Percentiles rank a stretch among this genome's conserved stretches.
Evolutionary conservation across 2,329 filamentous ascomycete species (phyloP).

Genomic region (Xylaria sp.): DNA sequence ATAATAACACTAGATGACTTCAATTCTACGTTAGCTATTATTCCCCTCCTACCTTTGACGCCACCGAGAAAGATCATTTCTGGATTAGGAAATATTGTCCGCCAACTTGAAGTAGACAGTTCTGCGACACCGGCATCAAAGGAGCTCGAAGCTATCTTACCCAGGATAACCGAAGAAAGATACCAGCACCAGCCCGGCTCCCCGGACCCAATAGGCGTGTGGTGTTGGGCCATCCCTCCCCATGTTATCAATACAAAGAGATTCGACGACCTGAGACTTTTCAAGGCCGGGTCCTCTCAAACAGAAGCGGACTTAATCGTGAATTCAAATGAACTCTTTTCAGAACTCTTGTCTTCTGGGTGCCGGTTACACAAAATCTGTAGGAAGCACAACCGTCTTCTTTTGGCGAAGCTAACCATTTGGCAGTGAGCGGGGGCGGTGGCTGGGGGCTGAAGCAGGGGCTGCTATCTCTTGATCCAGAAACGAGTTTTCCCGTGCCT

Average conservation of each 20-base stretch:
- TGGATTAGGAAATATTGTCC: slow-evolving; percentile 80
- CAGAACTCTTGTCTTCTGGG: slow-evolving; percentile 47
- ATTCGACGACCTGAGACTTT: slow-evolving; percentile 33
- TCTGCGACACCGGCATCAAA: slow-evolving; percentile 66
- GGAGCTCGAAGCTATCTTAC: slow-evolving; percentile 72
- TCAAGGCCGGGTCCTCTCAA: slow-evolving; percentile 30
- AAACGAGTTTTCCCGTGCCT: slow-evolving; percentile 57
- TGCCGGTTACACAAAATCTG: slow-evolving; percentile 55
- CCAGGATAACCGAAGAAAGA: slow-evolving; percentile 58
- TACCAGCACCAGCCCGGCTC: slow-evolving; percentile 34
- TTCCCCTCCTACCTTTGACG: slow-evolving; percentile 68
- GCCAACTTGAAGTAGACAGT: slow-evolving; percentile 60
- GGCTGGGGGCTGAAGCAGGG: slow-evolving; percentile 85
- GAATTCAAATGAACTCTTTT: slow-evolving; percentile 40
- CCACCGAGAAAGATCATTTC: slow-evolving; percentile 64
- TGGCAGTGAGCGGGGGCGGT: slow-evolving; percentile 75
- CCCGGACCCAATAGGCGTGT: slow-evolving; percentile 63
- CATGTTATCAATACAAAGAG: slow-evolving; percentile 33
- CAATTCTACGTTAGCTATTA: slow-evolving; percentile 24
- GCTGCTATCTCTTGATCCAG: slow-evolving; percentile 77
- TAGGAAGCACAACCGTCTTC: slow-evolving; percentile 40
- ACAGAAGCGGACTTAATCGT: slow-evolving; percentile 37
- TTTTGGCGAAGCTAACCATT: slow-evolving; percentile 29
- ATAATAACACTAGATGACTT: slow-evolving; percentile 29
- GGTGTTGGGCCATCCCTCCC: slow-evolving; percentile 71